Base-by-base conservation (phyloP, 176 grass and related monocot species). In the Triticum urartu region DNA sequence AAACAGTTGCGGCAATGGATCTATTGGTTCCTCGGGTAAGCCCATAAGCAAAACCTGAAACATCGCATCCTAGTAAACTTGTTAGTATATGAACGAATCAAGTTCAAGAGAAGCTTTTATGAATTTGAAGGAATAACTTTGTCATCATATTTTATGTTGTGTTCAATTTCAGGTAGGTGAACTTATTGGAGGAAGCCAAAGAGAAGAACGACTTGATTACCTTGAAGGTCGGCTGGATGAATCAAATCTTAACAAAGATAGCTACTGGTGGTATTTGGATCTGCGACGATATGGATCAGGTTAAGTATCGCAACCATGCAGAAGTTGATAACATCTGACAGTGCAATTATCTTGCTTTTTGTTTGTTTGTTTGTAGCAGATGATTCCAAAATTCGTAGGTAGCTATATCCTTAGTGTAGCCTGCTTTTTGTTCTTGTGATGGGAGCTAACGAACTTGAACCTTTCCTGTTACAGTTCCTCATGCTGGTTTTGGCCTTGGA, bases 201-300 rank as follows among this genome's bases (percentile, higher is more conserved):
- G 97, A 84, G 97, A 99, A 93, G 97, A 99, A 69, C 92, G 97
- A 13, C 88, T 99, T 77, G 89, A 96, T 88, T 84, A 92, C 90
- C 90, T 99, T 80, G 97, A 95, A 87, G 89, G 69, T 40, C 90
- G 97, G 24, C 73, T 99, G 73, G 97, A 99, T 39, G 88, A 96
- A 84, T 79, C 89, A 83, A 94, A 99, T 85, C 93, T 96, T 43
- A 88, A 88, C 75, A 99, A 99, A 79, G 92, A 99, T 68, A 96
- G 77, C 87, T 99, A 94, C 81, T 99, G 97, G 94, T 99, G 97
- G 97, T 99, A 99, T 74, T 91, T 99, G 60, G 97, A 99, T 84
- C 85, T 96, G 61, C 83, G 94, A 35, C 92, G 92, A 79, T 96
- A 89, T 88, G 97, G 97, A 71, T 99, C 97, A 89, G 97, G 97